A percentile compares a stretch with the other conserved stretches of the same genome.
Conservation (phyloP, 768 basidiomycete species). For the Ephemerocybe angulata region DNA sequence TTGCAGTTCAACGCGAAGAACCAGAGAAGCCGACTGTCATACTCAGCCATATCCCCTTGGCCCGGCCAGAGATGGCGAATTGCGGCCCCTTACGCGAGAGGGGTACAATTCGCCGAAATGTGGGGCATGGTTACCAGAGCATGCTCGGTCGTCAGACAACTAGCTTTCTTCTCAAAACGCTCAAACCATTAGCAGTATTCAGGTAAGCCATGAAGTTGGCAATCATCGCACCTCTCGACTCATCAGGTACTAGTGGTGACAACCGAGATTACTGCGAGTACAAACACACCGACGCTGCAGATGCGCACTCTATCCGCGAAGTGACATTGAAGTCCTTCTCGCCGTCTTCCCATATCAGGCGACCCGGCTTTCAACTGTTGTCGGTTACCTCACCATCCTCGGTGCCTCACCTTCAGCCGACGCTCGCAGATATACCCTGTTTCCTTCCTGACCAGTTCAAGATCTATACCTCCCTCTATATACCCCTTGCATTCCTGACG, state of each 20-base stretch:
- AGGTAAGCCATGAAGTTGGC: conserved; percentile 41
- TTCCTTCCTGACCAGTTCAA: conserved; percentile 69
- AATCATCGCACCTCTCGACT: background rate
- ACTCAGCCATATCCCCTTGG: conserved; percentile 83
- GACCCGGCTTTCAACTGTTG: conserved; percentile 84
- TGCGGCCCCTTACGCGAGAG: conserved; percentile 79
- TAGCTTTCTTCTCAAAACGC: conserved; percentile 59
- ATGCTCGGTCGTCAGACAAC: conserved; percentile 79
- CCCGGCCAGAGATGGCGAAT: conserved; percentile 63
- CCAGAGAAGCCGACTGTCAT: conserved; percentile 53
- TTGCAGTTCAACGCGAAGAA: conserved; percentile 14
- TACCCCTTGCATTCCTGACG: conserved; percentile 58
- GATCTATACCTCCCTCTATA: conserved; percentile 60
- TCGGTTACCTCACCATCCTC: conserved; percentile 46
- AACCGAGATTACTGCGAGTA: conserved; percentile 91
- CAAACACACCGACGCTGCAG: conserved; percentile 23
- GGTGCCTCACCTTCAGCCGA: conserved; percentile 31
- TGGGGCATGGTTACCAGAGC: conserved; percentile 79
- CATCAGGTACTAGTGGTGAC: conserved; percentile 56
- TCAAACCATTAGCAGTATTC: conserved; percentile 69
- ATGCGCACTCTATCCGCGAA: conserved; percentile 50
- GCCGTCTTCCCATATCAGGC: conserved; percentile 62
- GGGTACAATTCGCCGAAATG: conserved; percentile 68
- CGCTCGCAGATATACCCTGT: conserved; percentile 67
- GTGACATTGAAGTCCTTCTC: conserved; percentile 89